phyloP scores from a whole-genome alignment of 139 green algal species.

The Protoeuglena noctilucae region DNA sequence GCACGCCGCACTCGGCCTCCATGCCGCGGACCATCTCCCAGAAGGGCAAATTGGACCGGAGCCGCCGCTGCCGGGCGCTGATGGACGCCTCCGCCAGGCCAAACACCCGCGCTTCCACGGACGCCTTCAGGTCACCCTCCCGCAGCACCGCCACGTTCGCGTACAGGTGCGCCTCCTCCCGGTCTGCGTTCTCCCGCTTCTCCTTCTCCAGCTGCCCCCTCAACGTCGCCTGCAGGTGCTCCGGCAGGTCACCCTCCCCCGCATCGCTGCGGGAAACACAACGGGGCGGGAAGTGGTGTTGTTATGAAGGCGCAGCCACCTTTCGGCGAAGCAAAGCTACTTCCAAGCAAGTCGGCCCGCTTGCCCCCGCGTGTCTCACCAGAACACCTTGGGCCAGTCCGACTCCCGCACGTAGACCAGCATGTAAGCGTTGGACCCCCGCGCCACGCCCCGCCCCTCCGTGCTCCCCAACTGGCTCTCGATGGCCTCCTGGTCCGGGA shows the following conservation, averaged over 20 bases:
- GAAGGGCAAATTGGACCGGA: background rate
- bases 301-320: constrained; percentile 5
- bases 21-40: background rate
- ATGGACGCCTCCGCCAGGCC: background rate
- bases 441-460: constrained; percentile 27
- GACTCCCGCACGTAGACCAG: constrained; percentile 83
- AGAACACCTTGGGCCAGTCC: constrained; percentile 64
- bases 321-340: constrained; percentile 67
- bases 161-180: constrained; percentile 83
- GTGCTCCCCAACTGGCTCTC: constrained; percentile 84
- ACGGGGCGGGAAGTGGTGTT: too few relatives aligned
- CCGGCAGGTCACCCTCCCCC: constrained; percentile 17
- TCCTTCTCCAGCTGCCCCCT: constrained; percentile 48
- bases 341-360: too few relatives aligned
- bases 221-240: constrained; percentile 50
- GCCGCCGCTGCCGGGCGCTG: background rate
- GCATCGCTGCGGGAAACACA: background rate
- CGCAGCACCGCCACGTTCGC: constrained; percentile 40
- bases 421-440: constrained; percentile 95
- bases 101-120: background rate
- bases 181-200: constrained; percentile 39
- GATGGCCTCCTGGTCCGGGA: constrained; percentile 45
- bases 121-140: background rate
- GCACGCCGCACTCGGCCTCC: background rate
- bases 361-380: constrained; percentile 51